These are phyloP conservation scores for Begonia fuchsioides DNA, from an alignment of 306 rosid genomes.

Conservation along the genomic window DNA sequence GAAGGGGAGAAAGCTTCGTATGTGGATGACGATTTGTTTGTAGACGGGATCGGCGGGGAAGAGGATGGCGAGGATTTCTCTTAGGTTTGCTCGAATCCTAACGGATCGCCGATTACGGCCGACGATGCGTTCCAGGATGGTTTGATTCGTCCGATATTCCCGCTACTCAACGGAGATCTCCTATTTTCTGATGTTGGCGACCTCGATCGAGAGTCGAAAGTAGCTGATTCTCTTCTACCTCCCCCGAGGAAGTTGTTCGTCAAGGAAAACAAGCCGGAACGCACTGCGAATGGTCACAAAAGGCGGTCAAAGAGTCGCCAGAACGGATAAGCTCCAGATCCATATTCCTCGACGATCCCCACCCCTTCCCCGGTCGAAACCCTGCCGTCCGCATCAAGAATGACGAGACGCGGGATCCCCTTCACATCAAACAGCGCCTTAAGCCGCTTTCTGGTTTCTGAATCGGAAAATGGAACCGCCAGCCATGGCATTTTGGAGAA, in stretches of 20 bases:
- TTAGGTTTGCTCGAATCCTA: conserved; percentile 35
- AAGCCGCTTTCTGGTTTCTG: conserved; percentile 18
- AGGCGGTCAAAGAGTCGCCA: conserved; percentile 20
- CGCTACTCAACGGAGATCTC: conserved; percentile 52
- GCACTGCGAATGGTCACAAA: conserved; percentile 59
- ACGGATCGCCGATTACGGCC: conserved; percentile 45
- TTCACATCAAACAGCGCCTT: conserved; percentile 26
- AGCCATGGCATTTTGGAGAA: conserved; percentile 55
- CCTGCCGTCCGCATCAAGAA: conserved; percentile 24
- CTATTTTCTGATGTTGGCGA: conserved; percentile 21
- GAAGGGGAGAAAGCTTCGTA: conserved; percentile 21
- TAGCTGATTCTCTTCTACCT: conserved; percentile 10
- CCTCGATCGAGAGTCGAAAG: conserved; percentile 4
- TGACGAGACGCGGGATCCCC: conserved; percentile 32
- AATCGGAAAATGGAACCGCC: conserved; percentile 25
- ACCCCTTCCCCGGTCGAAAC: conserved; percentile 19
- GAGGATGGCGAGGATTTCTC: conserved; percentile 51
- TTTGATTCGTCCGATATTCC: conserved; percentile 59
- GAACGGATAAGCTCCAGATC: conserved; percentile 32
- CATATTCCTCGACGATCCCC: conserved; percentile 20
- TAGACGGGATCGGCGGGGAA: background rate
- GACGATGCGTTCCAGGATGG: conserved; percentile 66
- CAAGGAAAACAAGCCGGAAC: conserved; percentile 25
- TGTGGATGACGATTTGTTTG: background rate
- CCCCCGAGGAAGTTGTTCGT: conserved; percentile 48